Evolutionary conservation across 306 rosid species (phyloP).

Genomic region (Glycine soja): DNA sequence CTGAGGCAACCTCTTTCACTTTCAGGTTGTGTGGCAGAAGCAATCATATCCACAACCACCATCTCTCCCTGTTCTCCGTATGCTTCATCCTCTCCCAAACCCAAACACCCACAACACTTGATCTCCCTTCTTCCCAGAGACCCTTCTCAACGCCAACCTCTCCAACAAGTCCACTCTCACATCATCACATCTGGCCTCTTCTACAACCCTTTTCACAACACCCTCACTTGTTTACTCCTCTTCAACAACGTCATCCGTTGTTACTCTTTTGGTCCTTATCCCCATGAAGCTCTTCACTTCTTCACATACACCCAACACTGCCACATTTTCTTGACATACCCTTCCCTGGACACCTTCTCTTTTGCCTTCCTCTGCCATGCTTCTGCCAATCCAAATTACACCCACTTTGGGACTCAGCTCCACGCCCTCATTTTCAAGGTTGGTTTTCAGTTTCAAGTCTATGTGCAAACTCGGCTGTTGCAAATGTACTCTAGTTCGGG

Average conservation of each 20-base stretch:
- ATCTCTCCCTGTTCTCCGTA: neutral
- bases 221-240: conserved; percentile 12
- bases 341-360: conserved; percentile 13
- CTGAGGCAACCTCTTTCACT: neutral
- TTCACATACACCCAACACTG: neutral
- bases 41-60: neutral
- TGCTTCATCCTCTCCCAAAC: neutral
- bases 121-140: neutral
- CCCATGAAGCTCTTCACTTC: neutral
- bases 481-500: neutral
- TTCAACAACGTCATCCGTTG: conserved; percentile 8
- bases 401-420: conserved; percentile 16
- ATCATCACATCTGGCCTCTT: neutral
- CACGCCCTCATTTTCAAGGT: neutral
- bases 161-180: neutral
- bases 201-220: neutral
- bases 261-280: neutral
- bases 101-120: neutral
- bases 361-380: conserved; percentile 7
- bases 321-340: neutral
- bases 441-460: neutral
- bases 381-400: neutral
- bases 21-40: neutral
- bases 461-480: neutral
- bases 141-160: neutral